Conservation (phyloP, 805 yeast species). For the Nakazawaea ernobii region DNA sequence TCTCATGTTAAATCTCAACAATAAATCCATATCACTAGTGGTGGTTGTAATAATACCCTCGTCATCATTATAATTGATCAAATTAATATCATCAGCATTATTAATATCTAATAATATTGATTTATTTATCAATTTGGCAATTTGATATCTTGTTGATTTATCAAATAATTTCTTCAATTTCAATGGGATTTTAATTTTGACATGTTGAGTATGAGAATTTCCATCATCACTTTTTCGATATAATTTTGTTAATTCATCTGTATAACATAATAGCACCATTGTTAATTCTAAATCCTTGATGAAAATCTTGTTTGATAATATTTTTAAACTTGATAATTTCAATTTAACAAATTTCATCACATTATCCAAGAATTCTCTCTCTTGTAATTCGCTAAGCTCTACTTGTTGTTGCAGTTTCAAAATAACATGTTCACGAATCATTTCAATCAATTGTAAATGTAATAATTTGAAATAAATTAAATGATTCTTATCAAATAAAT, state of each 20-base stretch:
- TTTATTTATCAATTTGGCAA: slow-evolving; percentile 67
- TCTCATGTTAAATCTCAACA: slow-evolving; percentile 11
- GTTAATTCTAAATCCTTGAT: slow-evolving; percentile 74
- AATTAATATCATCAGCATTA: slow-evolving; percentile 17
- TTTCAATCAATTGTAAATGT: slow-evolving; percentile 71
- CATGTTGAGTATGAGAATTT: no score
- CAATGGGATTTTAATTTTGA: slow-evolving; percentile 39
- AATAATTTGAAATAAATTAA: slow-evolving; percentile 67
- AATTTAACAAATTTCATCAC: slow-evolving; percentile 56
- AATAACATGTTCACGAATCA: slow-evolving; percentile 54
- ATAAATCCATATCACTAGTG: slow-evolving; percentile 5
- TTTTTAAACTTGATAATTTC: slow-evolving; percentile 30
- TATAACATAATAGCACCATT: slow-evolving; percentile 70
- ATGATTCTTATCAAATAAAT: slow-evolving; percentile 56
- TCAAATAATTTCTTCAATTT: slow-evolving; percentile 53
- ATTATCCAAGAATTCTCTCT: slow-evolving; percentile 43
- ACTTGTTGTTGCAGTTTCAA: slow-evolving; percentile 17
- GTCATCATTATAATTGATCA: slow-evolving; percentile 14
- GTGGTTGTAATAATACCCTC: background rate
- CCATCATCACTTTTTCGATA: slow-evolving; percentile 3
- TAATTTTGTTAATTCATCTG: slow-evolving; percentile 19
- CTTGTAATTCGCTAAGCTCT: slow-evolving; percentile 20
- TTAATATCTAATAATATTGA: slow-evolving; percentile 42
- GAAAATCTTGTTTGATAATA: slow-evolving; percentile 40
- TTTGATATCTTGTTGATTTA: slow-evolving; percentile 52